These are phyloP conservation scores for Didymella arachidicola DNA, from an alignment of 2,329 filamentous ascomycete genomes.

Conservation along the genomic window DNA sequence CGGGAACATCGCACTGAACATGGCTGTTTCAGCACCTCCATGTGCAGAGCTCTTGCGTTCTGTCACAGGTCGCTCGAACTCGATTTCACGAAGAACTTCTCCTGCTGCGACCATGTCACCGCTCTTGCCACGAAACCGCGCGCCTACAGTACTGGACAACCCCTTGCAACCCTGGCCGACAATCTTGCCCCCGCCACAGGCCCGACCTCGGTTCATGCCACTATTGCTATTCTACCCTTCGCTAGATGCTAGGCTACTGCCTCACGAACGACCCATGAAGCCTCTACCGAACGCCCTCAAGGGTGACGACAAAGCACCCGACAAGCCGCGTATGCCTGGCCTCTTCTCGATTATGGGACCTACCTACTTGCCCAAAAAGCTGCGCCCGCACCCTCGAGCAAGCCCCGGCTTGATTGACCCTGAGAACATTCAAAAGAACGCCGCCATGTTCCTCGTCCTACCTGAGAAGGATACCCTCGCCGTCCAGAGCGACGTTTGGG, in stretches of 20 bases:
- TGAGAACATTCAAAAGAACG: constrained; percentile 47
- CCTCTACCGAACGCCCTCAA: constrained; percentile 47
- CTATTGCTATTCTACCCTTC: constrained; percentile 55
- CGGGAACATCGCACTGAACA: constrained; percentile 58
- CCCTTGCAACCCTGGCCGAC: constrained; percentile 48
- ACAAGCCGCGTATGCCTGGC: constrained; percentile 45
- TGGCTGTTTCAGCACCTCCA: constrained; percentile 49
- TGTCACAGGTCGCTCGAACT: constrained; percentile 1
- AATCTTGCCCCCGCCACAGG: constrained; percentile 46
- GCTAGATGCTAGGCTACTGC: constrained; percentile 52
- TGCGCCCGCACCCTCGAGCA: constrained; percentile 50
- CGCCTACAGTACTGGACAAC: constrained; percentile 43
- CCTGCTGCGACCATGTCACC: constrained; percentile 36
- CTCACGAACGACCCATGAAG: constrained; percentile 51
- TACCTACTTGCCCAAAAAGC: constrained; percentile 52
- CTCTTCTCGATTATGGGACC: constrained; percentile 52
- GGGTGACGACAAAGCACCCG: constrained; percentile 38
- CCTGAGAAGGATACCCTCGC: constrained; percentile 53
- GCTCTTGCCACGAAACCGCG: constrained; percentile 38
- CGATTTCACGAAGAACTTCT: constrained; percentile 22
- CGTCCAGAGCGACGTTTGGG: constrained; percentile 54
- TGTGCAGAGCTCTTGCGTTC: constrained; percentile 35
- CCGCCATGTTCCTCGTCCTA: constrained; percentile 53
- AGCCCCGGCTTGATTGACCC: constrained; percentile 51
- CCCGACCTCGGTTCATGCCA: constrained; percentile 48